Evolutionary conservation across 805 yeast genomes (phyloP).

Genomic region (Diddensiella santjacobensis): DNA sequence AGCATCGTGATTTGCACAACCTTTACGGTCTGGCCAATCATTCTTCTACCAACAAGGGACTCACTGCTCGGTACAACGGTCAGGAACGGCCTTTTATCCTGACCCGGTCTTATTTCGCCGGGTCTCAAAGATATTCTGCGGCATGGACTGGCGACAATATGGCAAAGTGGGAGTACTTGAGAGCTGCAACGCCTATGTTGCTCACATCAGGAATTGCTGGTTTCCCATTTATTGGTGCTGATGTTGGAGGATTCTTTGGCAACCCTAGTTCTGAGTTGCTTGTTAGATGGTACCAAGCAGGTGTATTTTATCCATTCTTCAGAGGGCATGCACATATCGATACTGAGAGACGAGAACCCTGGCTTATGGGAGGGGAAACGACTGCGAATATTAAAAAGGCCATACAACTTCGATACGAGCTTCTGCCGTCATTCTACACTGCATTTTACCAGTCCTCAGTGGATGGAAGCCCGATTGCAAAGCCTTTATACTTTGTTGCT

Average conservation of each 20-base stretch:
- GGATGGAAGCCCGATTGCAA: slow-evolving; percentile 62
- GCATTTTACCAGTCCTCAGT: slow-evolving; percentile 60
- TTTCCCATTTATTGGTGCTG: slow-evolving; percentile 90
- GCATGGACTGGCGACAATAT: slow-evolving; percentile 97
- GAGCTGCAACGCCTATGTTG: slow-evolving; percentile 78
- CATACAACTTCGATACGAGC: slow-evolving; percentile 61
- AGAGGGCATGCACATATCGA: slow-evolving; percentile 95
- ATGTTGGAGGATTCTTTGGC: slow-evolving; percentile 93
- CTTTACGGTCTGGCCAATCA: slow-evolving; percentile 73
- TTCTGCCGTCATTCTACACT: slow-evolving; percentile 77
- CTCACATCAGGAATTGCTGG: slow-evolving; percentile 76
- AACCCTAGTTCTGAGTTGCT: slow-evolving; percentile 76
- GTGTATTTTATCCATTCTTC: slow-evolving; percentile 92
- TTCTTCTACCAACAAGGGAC: slow-evolving; percentile 69
- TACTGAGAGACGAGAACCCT: slow-evolving; percentile 87
- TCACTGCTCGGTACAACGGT: slow-evolving; percentile 46
- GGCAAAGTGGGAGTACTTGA: slow-evolving; percentile 84
- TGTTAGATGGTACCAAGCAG: slow-evolving; percentile 91
- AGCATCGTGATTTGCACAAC: slow-evolving; percentile 88
- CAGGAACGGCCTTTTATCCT: slow-evolving; percentile 74
- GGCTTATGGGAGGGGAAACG: slow-evolving; percentile 73
- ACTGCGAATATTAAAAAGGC: slow-evolving; percentile 64
- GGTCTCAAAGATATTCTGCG: slow-evolving; percentile 85
- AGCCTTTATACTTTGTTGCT: slow-evolving; percentile 30
- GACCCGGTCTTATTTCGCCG: slow-evolving; percentile 81